These are phyloP conservation scores for Aureobasidium sp. DNA, from an alignment of 2,329 filamentous ascomycete genomes.

Conservation along the genomic window DNA sequence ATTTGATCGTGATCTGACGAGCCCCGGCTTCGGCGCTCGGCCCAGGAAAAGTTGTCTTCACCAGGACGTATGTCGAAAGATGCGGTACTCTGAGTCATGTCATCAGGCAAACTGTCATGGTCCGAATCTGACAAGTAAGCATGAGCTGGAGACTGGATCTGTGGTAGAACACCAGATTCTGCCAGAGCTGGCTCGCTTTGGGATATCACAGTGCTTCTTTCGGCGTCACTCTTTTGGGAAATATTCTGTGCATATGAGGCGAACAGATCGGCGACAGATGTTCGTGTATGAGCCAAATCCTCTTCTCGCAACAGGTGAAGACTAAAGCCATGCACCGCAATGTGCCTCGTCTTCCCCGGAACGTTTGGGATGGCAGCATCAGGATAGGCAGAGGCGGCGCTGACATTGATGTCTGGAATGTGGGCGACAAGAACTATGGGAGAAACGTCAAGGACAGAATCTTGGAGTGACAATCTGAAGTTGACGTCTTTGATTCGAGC, in stretches of 20 bases:
- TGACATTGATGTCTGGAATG: not conserved
- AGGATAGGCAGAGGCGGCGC: not conserved
- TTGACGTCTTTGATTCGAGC: conserved; percentile 59
- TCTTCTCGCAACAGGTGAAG: not conserved
- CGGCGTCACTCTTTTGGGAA: not conserved
- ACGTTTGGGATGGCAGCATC: not conserved
- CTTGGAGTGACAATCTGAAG: conserved; percentile 40
- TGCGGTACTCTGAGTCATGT: conserved; percentile 12
- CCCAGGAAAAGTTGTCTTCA: conserved; percentile 33
- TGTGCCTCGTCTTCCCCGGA: not conserved
- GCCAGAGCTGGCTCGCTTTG: not conserved
- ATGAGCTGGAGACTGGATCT: not conserved
- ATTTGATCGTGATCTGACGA: conserved; percentile 12
- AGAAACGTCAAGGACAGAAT: not conserved
- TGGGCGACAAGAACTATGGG: not conserved
- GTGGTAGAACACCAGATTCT: conserved; percentile 7
- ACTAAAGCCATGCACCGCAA: not conserved
- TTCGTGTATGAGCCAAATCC: not conserved
- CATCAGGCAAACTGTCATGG: not conserved
- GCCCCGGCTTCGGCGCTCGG: conserved; percentile 26
- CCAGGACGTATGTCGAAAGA: conserved; percentile 29
- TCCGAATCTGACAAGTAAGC: not conserved
- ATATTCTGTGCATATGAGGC: not conserved
- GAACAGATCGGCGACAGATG: conserved; percentile 3
- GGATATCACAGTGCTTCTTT: not conserved